Base-by-base conservation (phyloP, 1,284 basidiomycete genomes). In the Porodaedalea pini region DNA sequence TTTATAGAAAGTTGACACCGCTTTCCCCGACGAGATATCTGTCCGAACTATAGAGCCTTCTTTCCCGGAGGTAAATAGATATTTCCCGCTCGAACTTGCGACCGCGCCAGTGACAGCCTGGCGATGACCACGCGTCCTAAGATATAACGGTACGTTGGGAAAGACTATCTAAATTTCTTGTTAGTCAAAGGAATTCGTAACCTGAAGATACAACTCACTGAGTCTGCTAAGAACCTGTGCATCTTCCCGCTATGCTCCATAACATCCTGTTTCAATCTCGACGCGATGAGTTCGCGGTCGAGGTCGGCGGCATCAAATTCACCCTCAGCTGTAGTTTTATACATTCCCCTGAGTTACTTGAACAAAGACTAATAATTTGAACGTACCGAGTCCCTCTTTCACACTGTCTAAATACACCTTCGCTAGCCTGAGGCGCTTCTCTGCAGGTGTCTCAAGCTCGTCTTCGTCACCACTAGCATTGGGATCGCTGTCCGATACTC, bases 231-330 rank as follows among this genome's bases (percentile, higher is more conserved):
- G 67, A 89, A 90, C 34, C 90, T 70, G 70, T 94, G 90, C n/a
- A 94, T 74, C 69, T 88, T 92, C 49, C 91, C 92, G 7, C 88
- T 83, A 67, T 93, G 85, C 64, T 92, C 86, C 53, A 92, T 70
- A 40, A 94, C 92, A 73, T 96, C 94, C 69, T 93, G 86, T 69
- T 92, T 91, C 62, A 99, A 75, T 48, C 95, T 78, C 15, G 93
- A 82, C 43, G 92, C 91, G 61, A 99, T 92, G 63, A 97, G 80
- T 62, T 98, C 94, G 63, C 84, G 82, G 75, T 98, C 95, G 49
- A 96, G 86, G 63, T 95, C 93, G 0, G 92, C 93, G 2, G 96
- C 96, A 68, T 99, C 95, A 62, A 87, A 92, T 61, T 94, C 92
- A 31, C 86, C 90, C 31, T 92, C 90, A 51, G 82, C 88, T 86